Conservation (phyloP, 352 stramenopile genomes). For the Phytopythium sindhum region DNA sequence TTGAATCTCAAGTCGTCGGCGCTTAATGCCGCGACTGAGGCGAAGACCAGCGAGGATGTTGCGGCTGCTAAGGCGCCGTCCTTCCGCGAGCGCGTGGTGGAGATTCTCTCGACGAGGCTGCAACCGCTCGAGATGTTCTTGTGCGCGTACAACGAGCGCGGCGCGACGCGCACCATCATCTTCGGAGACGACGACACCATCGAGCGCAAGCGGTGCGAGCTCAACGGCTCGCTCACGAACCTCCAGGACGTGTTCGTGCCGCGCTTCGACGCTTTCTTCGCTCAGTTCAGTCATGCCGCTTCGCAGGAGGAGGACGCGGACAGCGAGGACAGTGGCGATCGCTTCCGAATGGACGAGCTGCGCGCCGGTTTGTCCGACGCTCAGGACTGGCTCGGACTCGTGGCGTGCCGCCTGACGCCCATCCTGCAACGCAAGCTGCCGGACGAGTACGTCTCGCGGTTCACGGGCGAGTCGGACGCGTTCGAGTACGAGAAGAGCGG, state of each 20-base stretch:
- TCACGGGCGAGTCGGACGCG: slow-evolving; percentile 36
- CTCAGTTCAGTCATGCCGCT: slow-evolving; percentile 7
- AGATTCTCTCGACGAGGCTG: slow-evolving; percentile 46
- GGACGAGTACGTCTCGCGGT: slow-evolving; percentile 82
- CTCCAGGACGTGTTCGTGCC: slow-evolving; percentile 54
- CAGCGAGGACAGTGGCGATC: not conserved
- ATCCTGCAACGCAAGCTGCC: slow-evolving; percentile 45
- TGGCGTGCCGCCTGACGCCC: slow-evolving; percentile 55
- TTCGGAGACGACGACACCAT: slow-evolving; percentile 69
- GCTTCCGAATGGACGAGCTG: slow-evolving; percentile 16
- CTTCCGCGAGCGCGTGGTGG: slow-evolving; percentile 37
- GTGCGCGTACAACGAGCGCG: slow-evolving; percentile 66
- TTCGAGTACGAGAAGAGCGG: slow-evolving; percentile 31
- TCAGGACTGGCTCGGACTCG: slow-evolving; percentile 77
- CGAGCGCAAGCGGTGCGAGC: slow-evolving; percentile 55
- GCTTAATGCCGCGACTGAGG: slow-evolving; percentile 21
- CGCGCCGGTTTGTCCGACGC: slow-evolving; percentile 39
- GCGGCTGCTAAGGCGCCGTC: not conserved
- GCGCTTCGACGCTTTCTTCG: slow-evolving; percentile 44
- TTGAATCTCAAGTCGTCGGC: slow-evolving; percentile 53
- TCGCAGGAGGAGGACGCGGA: slow-evolving; percentile 8
- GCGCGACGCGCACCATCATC: slow-evolving; percentile 53
- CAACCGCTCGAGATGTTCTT: slow-evolving; percentile 68
- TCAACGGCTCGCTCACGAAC: slow-evolving; percentile 41
- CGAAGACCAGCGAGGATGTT: not conserved